Conservation (phyloP, 257 asterid species). For the Jasminum sambac region DNA sequence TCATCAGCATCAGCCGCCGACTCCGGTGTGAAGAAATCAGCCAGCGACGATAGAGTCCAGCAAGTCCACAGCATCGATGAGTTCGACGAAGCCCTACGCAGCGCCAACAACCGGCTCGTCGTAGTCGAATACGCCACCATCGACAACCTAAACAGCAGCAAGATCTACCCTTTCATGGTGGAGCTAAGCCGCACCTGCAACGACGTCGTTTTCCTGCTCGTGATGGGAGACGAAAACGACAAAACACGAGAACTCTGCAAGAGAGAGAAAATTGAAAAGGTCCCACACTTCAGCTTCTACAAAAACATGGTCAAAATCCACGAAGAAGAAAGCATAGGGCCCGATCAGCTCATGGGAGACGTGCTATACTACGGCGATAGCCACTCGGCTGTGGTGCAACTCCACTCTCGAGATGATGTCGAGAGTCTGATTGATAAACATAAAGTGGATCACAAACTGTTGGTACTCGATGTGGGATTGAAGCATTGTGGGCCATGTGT, state of each 20-base stretch:
- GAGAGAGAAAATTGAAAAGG: conserved; percentile 65
- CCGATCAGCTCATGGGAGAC: conserved; percentile 81
- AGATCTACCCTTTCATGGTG: conserved; percentile 90
- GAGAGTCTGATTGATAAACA: conserved; percentile 63
- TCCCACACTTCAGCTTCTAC: conserved; percentile 94
- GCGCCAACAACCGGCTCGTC: conserved; percentile 68
- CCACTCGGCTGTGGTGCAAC: conserved; percentile 83
- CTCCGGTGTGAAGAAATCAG: conserved; percentile 40
- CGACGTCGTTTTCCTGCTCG: conserved; percentile 84
- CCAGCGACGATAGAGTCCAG: conserved; percentile 54
- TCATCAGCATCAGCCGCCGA: conserved; percentile 13
- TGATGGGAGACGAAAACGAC: conserved; percentile 86
- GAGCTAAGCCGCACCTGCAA: conserved; percentile 79
- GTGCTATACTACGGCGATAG: conserved; percentile 90
- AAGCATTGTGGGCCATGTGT: conserved; percentile 99
- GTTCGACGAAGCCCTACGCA: conserved; percentile 70
- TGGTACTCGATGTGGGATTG: conserved; percentile 88
- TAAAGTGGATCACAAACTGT: conserved; percentile 48
- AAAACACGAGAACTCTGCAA: conserved; percentile 62
- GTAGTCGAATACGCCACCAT: conserved; percentile 82
- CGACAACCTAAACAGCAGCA: conserved; percentile 45
- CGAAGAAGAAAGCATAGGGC: conserved; percentile 91
- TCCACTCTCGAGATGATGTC: conserved; percentile 74
- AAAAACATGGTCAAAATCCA: conserved; percentile 86
- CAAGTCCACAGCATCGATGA: conserved; percentile 59